Evolutionary conservation across 495 filamentous ascomycete genomes (phyloP).

Genomic region (Rhizodiscina lignyota): DNA sequence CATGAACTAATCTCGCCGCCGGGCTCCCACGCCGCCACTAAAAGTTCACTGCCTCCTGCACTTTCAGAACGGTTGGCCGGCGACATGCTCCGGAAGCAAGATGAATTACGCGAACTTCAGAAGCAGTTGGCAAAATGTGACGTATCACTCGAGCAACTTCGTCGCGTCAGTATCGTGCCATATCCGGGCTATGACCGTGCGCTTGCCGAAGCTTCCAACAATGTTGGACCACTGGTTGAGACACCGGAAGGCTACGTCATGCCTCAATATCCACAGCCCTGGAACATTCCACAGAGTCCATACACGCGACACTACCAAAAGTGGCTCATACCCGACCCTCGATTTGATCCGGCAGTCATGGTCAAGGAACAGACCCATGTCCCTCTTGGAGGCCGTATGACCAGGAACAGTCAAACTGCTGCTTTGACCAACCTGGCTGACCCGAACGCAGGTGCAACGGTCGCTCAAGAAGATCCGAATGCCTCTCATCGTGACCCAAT

Average conservation of each 20-base stretch:
- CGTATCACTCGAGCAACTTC: slow-evolving; percentile 84
- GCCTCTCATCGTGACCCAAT: slow-evolving; percentile 35
- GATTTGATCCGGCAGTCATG: slow-evolving; percentile 44
- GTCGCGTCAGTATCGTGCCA: slow-evolving; percentile 78
- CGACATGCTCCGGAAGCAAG: slow-evolving; percentile 86
- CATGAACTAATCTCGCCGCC: too few species aligned
- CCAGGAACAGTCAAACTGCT: slow-evolving; percentile 12
- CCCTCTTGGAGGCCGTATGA: slow-evolving; percentile 4
- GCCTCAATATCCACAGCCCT: slow-evolving; percentile 58
- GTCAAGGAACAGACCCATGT: background rate
- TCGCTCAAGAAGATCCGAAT: slow-evolving; percentile 22
- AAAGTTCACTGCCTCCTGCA: slow-evolving; percentile 38
- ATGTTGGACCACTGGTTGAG: slow-evolving; percentile 52
- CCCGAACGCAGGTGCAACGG: slow-evolving; percentile 57
- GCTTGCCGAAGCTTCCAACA: slow-evolving; percentile 32
- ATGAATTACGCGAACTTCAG: slow-evolving; percentile 84
- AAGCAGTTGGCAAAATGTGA: slow-evolving; percentile 95
- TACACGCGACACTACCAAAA: slow-evolving; percentile 86
- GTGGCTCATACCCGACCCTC: slow-evolving; percentile 81
- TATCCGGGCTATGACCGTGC: slow-evolving; percentile 53
- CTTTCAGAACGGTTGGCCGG: slow-evolving; percentile 77
- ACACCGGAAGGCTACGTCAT: slow-evolving; percentile 38
- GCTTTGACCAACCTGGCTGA: slow-evolving; percentile 40
- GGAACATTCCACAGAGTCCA: slow-evolving; percentile 78
- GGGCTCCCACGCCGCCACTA: too few species aligned